Conservation (phyloP, 73 alveolate genomes). For the Paraurostyla sp. region DNA sequence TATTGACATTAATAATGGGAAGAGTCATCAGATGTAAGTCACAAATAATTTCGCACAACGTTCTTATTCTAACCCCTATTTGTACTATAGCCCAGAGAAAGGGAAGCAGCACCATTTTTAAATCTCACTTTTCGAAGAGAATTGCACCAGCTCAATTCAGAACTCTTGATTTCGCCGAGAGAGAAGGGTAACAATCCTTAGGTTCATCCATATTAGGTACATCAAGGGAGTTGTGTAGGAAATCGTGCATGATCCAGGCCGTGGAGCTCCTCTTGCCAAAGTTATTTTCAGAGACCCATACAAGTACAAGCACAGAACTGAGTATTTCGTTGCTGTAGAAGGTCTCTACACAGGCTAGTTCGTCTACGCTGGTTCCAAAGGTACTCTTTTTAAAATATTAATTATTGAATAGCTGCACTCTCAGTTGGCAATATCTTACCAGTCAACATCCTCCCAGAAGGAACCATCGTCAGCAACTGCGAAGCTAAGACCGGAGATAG, state of each 20-base stretch:
- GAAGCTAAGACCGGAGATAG: conserved; percentile 96
- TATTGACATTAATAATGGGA: conserved; percentile 68
- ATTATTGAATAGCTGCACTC: conserved; percentile 78
- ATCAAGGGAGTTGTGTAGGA: conserved; percentile 89
- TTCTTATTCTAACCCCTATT: conserved; percentile 10
- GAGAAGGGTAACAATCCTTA: conserved; percentile 77
- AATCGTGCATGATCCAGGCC: conserved; percentile 97
- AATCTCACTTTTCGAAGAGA: conserved; percentile 77
- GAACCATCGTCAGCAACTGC: conserved; percentile 92
- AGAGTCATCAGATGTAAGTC: conserved; percentile 72
- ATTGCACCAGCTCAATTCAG: conserved; percentile 93
- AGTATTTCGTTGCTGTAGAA: conserved; percentile 95
- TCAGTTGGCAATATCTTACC: conserved; percentile 97
- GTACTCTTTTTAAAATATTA: conserved; percentile 46
- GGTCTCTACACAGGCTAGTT: conserved; percentile 97
- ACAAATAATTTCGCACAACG: background rate
- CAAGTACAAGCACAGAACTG: conserved; percentile 92
- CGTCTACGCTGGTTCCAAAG: conserved; percentile 94
- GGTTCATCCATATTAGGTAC: conserved; percentile 55
- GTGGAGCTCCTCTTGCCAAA: conserved; percentile 97
- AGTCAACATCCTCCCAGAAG: conserved; percentile 95
- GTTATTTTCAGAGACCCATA: conserved; percentile 97
- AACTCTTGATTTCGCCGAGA: conserved; percentile 87
- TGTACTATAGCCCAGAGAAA: conserved; percentile 77
- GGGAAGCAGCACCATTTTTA: conserved; percentile 85